Conservation (phyloP, 129 eudicot genomes). For the Heracleum sosnowskyi region DNA sequence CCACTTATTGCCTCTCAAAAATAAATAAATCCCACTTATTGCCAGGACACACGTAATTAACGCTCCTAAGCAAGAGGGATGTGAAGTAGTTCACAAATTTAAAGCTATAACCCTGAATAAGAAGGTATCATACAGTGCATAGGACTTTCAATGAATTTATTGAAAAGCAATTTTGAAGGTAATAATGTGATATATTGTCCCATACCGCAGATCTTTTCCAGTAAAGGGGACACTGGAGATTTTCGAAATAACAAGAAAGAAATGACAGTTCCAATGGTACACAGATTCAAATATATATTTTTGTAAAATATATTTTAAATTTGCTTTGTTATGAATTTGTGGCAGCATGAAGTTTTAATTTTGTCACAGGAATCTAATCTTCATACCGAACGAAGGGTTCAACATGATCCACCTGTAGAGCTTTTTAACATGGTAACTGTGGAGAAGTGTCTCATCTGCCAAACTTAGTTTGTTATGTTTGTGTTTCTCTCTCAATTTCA, state of each 20-base stretch:
- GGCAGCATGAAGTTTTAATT: constrained; percentile 1
- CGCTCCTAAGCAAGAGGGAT: constrained; percentile 38
- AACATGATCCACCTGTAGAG: constrained; percentile 65
- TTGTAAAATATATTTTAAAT: neutral
- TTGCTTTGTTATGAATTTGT: neutral
- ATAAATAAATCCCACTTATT: constrained; percentile 6
- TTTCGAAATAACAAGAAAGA: constrained; percentile 66
- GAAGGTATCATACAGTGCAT: constrained; percentile 39
- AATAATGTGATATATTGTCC: constrained; percentile 6
- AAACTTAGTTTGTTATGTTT: neutral
- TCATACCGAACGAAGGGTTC: constrained; percentile 66
- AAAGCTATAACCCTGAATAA: constrained; percentile 73
- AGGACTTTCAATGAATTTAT: neutral
- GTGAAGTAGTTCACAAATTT: constrained; percentile 36
- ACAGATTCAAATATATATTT: neutral
- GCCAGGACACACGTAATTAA: constrained; percentile 30
- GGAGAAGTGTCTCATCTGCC: neutral
- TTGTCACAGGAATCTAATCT: constrained; percentile 58
- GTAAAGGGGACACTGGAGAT: constrained; percentile 77
- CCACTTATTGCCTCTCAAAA: constrained; percentile 13
- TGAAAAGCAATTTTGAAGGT: neutral
- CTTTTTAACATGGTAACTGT: constrained; percentile 70
- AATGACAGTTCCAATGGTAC: constrained; percentile 65
- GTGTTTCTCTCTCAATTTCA: neutral
- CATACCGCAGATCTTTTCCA: constrained; percentile 55